Evolutionary conservation across 2,329 filamentous ascomycete genomes (phyloP).

Genomic region (Herpomyces periplanetae): DNA sequence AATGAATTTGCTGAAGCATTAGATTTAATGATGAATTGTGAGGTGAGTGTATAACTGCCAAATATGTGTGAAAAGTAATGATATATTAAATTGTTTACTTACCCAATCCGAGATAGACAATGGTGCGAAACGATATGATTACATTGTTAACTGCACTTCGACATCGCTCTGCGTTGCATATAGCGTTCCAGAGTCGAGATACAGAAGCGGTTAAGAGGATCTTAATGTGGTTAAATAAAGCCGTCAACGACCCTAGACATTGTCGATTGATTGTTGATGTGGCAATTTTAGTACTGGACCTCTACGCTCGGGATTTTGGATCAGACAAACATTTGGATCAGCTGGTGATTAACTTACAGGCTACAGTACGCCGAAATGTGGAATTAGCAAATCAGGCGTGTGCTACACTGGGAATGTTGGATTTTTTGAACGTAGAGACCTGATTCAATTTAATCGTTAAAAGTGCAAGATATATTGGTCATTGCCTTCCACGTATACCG

Average conservation of each 20-base stretch:
- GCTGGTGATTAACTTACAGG: constrained; percentile 24
- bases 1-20: constrained; percentile 37
- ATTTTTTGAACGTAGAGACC: constrained; percentile 20
- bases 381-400: constrained; percentile 48
- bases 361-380: constrained; percentile 30
- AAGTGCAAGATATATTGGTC: too few relatives aligned
- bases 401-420: constrained; percentile 54
- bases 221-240: constrained; percentile 37
- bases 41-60: constrained; percentile 6
- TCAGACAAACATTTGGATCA: constrained; percentile 29
- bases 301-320: constrained; percentile 45
- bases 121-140: constrained; percentile 21
- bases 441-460: too few relatives aligned
- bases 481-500: too few relatives aligned
- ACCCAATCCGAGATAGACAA: constrained; percentile 6
- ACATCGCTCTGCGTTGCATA: constrained; percentile 46
- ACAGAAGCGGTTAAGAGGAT: constrained; percentile 45
- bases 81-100: constrained; percentile 3
- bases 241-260: constrained; percentile 47
- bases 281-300: constrained; percentile 37
- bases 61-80: too few relatives aligned
- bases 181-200: constrained; percentile 39
- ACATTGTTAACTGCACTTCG: constrained; percentile 48
- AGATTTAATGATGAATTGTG: constrained; percentile 24
- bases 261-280: constrained; percentile 47